Base-by-base conservation (phyloP, 495 filamentous ascomycete genomes). In the Penicillium argentinense region DNA sequence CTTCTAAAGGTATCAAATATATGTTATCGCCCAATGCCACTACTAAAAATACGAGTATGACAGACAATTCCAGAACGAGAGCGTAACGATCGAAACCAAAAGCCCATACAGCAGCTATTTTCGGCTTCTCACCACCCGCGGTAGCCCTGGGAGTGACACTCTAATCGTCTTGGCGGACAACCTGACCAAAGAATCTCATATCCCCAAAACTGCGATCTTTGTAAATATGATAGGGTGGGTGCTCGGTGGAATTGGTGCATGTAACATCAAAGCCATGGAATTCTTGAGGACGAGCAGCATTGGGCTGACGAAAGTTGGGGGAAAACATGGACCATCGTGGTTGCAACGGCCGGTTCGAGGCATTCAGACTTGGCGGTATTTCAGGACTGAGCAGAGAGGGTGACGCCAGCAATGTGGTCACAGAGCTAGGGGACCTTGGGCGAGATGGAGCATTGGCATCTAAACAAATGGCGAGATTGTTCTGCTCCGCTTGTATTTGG, bases 111-210 rank as follows among this genome's bases (percentile, higher is more conserved):
- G 25, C 25, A 26, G 5, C 5, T 5, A 26, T 26, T 26, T 26
- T 26, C 25, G 5, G 11, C 25, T 11, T 5, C 11, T 26, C 11
- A 11, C 25, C 5, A 11, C 5, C 25, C 11, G 11, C 11, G 5
- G 25, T 5, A 26, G 11, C 11, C 11, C 25, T 26, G 5, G 5
- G 5, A 26, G 25, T 26, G 25, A 8, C 33, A 18, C 16, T 18
- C 7, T 36, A 14, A 9, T 16, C 21, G 5, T 39, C 25, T 6
- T 24, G 9, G 8, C 39, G 16, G 8, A 55, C 30, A 33, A 49
- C 19, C 28, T 57, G 60, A 9, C 53, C 60, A n/a, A 53, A 63
- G 26, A 60, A 28, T 24, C 48, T 51, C 18, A 51, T 30, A 8
- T 51, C 21, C 9, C 17, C 19, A 17, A 22, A 17, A 29, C 3